Base-by-base conservation (phyloP, 352 stramenopile species). In the Globisporangium spinosum region DNA sequence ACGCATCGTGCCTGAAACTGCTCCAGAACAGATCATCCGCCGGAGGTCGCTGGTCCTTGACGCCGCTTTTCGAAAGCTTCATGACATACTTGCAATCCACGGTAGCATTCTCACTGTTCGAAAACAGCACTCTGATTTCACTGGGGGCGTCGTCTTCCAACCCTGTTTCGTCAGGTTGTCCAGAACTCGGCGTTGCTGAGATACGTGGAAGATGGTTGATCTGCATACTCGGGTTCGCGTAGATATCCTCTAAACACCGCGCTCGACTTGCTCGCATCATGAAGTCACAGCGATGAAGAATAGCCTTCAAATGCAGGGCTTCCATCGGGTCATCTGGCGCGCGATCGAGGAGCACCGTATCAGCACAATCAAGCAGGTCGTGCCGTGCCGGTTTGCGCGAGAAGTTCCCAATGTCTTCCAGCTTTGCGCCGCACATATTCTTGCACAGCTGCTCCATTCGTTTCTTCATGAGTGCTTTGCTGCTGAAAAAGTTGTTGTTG, bases 271-370 rank as follows among this genome's bases (percentile, higher is more conserved):
- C 68, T 69, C 85, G 77, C 80, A 96, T 93, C 65, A 95, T 77
- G 34, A 87, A 89, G 63, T 96, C 89, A 53, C 87, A 94, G 23
- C 85, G 86, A 62, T 96, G 89, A 15, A 85, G 47, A 29, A 84
- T 71, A 27, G 81, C 85, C 23, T 78, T 79, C 15, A 91, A 56
- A 20, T 70, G 60, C 0, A 96, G 71, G 12, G 70, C 59, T 25
- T 77, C 67, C 2, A 35, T 71, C 0, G 58, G 54, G 9, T 76
- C 68, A 10, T 82, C 68, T 7, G 75, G 43, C 25, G 70, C 68
- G 35, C 87, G 82, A 23, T 81, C 77, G 64, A 96, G 77, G 3
- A 86, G 66, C 25, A 90, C 71, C 0, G 77, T 89, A 45, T 95
- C 87, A 27, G 79, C 70, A 65, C 87, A 95, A 53, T 84, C 71